Conservation (phyloP, 139 green algal genomes). For the Trebouxia sp. region DNA sequence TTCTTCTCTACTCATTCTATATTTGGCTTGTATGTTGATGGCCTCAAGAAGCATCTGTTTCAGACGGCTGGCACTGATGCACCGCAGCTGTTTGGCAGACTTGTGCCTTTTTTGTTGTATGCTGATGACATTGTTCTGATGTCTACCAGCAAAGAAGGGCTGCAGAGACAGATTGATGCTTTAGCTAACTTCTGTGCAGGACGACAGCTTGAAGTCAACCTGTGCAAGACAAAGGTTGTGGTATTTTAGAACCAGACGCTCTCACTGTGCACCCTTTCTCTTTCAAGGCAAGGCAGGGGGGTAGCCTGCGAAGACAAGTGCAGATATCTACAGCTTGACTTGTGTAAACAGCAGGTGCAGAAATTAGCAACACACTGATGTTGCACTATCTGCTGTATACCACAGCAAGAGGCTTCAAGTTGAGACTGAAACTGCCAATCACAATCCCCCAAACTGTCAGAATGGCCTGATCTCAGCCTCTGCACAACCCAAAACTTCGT, state of each 20-base stretch:
- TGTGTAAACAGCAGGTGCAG: too few relatives aligned
- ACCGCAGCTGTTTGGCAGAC: not conserved
- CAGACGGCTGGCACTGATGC: not conserved
- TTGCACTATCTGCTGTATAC: too few relatives aligned
- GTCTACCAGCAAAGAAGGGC: not conserved
- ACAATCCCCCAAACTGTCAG: too few relatives aligned
- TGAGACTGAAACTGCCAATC: too few relatives aligned
- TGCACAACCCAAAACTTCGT: too few relatives aligned
- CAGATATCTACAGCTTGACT: not conserved
- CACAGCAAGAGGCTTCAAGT: too few relatives aligned
- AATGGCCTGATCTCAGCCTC: too few relatives aligned
- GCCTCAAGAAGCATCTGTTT: not conserved
- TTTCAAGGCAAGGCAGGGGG: not conserved
- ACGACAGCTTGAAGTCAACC: not conserved
- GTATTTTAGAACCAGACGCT: not conserved
- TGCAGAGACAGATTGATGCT: not conserved
- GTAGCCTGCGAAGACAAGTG: not conserved
- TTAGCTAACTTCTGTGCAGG: not conserved
- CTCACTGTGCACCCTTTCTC: not conserved
- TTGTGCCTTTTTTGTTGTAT: not conserved
- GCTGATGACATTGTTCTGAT: not conserved
- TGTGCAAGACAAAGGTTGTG: not conserved
- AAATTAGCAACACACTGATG: too few relatives aligned
- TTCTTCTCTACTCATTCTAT: not conserved
- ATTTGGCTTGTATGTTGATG: not conserved